A percentile compares a stretch with the other conserved stretches of the same genome.
These are phyloP conservation scores for Talaromyces sp. DNA, from an alignment of 2,329 filamentous ascomycete genomes.

Conservation along the genomic window DNA sequence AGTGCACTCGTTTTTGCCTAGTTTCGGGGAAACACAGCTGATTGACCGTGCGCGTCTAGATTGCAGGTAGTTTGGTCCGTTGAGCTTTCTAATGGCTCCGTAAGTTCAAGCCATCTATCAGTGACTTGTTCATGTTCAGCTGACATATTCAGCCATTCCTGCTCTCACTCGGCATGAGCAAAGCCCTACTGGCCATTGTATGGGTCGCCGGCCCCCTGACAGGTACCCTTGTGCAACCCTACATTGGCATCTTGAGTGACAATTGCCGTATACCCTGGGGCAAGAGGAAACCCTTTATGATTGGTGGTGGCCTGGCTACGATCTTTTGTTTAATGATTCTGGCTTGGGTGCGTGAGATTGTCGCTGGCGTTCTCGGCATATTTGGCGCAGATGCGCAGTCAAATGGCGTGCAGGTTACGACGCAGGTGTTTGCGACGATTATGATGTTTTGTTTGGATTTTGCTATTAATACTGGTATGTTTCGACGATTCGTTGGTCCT, in stretches of 20 bases:
- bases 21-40: neutral
- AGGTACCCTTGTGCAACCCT: conserved; percentile 76
- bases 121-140: neutral
- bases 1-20: neutral
- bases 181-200: conserved; percentile 76
- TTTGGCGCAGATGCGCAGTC: conserved; percentile 71
- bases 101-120: conserved; percentile 34
- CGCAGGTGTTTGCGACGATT: conserved; percentile 76
- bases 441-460: conserved; percentile 92
- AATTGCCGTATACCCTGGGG: conserved; percentile 73
- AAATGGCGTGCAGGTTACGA: conserved; percentile 59
- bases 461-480: conserved; percentile 82
- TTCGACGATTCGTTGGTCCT: neutral
- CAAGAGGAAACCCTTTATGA: conserved; percentile 78
- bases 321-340: conserved; percentile 67
- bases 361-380: conserved; percentile 64
- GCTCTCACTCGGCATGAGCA: conserved; percentile 76
- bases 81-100: conserved; percentile 87
- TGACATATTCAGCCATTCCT: conserved; percentile 60
- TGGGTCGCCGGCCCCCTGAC: conserved; percentile 82
- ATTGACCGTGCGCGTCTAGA: conserved; percentile 37
- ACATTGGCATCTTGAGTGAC: conserved; percentile 78
- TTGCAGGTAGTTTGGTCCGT: conserved; percentile 95
- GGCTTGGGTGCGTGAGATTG: conserved; percentile 71
- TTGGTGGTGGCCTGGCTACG: conserved; percentile 66